phyloP scores from a whole-genome alignment of 768 basidiomycete species.

The Astraeus odoratus region DNA sequence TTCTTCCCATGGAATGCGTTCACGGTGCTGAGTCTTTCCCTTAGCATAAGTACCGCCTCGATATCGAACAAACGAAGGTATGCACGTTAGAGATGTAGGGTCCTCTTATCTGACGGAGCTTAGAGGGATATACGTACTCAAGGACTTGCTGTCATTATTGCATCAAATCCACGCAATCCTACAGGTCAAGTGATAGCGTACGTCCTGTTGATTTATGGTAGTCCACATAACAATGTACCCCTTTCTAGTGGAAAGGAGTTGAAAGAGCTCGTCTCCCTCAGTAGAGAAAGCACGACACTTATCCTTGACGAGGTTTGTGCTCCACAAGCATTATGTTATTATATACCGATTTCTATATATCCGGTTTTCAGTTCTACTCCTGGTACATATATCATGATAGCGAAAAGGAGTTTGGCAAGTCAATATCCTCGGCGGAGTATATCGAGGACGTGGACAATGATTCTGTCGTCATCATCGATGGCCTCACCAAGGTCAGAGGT shows the following conservation, averaged over 20 bases:
- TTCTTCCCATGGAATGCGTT: conserved; percentile 1
- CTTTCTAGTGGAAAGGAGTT: conserved; percentile 64
- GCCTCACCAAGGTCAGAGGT: conserved; percentile 80
- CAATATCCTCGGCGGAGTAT: conserved; percentile 76
- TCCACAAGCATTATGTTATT: neutral
- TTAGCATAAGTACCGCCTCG: conserved; percentile 63
- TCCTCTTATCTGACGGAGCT: neutral
- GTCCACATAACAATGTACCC: conserved; percentile 7
- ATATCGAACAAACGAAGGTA: conserved; percentile 75
- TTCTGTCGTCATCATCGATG: conserved; percentile 80
- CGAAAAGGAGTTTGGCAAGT: conserved; percentile 65
- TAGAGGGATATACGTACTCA: conserved; percentile 77
- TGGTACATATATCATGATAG: conserved; percentile 91
- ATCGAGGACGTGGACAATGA: conserved; percentile 86
- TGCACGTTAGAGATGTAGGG: conserved; percentile 1
- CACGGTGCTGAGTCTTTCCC: conserved; percentile 3
- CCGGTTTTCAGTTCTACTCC: conserved; percentile 71
- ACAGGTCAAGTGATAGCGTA: conserved; percentile 85
- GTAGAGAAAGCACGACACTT: conserved; percentile 74
- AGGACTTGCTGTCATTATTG: conserved; percentile 78
- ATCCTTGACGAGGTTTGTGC: conserved; percentile 70
- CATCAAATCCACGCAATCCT: conserved; percentile 94
- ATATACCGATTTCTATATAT: neutral
- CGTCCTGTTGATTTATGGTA: conserved; percentile 6
- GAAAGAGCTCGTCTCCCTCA: conserved; percentile 66